A percentile compares a stretch with the other conserved stretches of the same genome.
phyloP scores from a whole-genome alignment of 2,329 filamentous ascomycete genomes.

The Cercospora zeina region DNA sequence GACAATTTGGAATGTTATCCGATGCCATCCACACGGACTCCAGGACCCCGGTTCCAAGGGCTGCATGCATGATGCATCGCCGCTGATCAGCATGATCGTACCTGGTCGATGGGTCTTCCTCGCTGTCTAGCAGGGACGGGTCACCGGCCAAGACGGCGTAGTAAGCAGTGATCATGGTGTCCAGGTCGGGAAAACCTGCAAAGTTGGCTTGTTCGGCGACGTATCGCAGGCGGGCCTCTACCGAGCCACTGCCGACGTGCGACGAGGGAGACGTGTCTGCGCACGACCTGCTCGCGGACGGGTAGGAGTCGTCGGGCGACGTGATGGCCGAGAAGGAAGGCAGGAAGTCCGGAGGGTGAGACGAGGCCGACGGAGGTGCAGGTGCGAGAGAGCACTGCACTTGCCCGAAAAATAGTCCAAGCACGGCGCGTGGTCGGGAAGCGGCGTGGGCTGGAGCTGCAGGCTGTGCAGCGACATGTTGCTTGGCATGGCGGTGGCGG shows the following conservation, averaged over 20 bases:
- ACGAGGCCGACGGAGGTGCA: not conserved
- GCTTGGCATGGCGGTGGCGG: not conserved
- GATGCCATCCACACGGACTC: constrained; percentile 3
- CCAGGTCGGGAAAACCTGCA: constrained; percentile 8
- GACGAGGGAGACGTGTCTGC: not conserved
- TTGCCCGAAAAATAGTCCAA: constrained; percentile 11
- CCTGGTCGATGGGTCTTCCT: constrained; percentile 6
- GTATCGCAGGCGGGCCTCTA: constrained; percentile 5
- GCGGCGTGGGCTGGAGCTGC: constrained; percentile 5
- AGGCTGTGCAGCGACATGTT: constrained; percentile 3
- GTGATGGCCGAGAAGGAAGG: constrained; percentile 3
- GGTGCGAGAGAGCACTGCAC: not conserved
- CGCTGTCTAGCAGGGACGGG: not conserved
- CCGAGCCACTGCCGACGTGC: constrained; percentile 2
- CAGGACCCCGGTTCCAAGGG: not conserved
- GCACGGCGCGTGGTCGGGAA: not conserved
- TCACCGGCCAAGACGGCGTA: constrained; percentile 7
- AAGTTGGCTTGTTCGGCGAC: constrained; percentile 9
- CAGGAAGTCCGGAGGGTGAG: not conserved
- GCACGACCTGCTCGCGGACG: constrained; percentile 3
- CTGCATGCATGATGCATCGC: not conserved
- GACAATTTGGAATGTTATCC: constrained; percentile 10
- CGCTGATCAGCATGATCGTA: not conserved
- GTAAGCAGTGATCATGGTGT: constrained; percentile 13
- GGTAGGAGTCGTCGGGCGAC: constrained; percentile 6